Base-by-base conservation (phyloP, 768 basidiomycete species). In the Boletus subparvulus region DNA sequence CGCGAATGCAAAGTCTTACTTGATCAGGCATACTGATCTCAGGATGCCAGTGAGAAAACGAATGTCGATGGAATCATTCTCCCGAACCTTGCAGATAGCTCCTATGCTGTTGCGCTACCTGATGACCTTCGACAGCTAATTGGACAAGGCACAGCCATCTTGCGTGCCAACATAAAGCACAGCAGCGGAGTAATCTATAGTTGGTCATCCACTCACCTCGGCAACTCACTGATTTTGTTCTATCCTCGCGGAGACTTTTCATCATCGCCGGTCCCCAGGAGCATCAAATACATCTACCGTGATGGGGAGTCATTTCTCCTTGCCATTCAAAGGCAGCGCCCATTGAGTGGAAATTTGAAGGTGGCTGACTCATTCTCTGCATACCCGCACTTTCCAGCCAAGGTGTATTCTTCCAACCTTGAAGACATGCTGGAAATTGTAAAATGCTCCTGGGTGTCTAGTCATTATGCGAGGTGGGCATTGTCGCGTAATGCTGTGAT, bases 1-100 rank as follows among this genome's bases (percentile, higher is more conserved):
- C 45, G 7, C 2, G 49, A 66, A 28, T 59, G 62, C 50, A 64
- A 66, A 37, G 2, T n/a, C 8, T 44, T 69, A 11, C 67, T 69
- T 6, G 63, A 69, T 37, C 42, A 26, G n/a, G 37, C 60, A 17
- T 66, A 59, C 37, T 16, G 37, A 35, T 47, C 14, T 16, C 19
- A 21, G 3, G 47, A 35, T 2, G 21, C 17, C 1, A 16, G 33
- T 10, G 47, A 35, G 39, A 24, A 35, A 6, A 24, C 47, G 14
- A 24, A 19, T 47, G 13, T 8, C 3, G 21, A 47, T 2, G 47
- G 33, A 35, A 24, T 35, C 33, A 16, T 33, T 19, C 19, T 35
- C 14, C 33, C 19, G 2, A 36, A 24, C 2, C 11, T 11, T 4
- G 9, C 33, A 3, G 33, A 16, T 11, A 16, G 36, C 14, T 33